Evolutionary conservation across 108 stramenopile genomes (phyloP).

Genomic region (Parietichytrium sp.): DNA sequence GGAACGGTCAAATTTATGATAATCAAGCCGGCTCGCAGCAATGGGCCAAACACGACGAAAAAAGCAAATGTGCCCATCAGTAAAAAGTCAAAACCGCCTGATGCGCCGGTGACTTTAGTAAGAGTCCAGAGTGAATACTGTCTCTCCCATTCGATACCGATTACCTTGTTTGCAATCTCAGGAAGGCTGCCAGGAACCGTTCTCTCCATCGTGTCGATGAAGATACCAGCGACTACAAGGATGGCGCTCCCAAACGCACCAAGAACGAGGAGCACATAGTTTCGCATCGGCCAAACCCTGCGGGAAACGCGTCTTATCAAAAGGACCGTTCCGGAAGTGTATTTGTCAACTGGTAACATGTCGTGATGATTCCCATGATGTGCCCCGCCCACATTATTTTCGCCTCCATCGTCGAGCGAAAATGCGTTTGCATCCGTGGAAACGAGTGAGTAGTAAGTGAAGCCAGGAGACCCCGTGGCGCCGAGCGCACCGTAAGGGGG

Average conservation of each 20-base stretch:
- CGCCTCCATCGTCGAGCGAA: slow-evolving; percentile 37
- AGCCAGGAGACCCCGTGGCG: not conserved
- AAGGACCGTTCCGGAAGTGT: slow-evolving; percentile 42
- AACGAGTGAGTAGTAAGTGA: not conserved
- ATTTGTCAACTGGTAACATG: slow-evolving; percentile 46
- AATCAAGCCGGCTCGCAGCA: slow-evolving; percentile 51
- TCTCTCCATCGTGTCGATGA: slow-evolving; percentile 72
- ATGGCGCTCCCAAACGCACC: slow-evolving; percentile 39
- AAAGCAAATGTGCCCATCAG: slow-evolving; percentile 77
- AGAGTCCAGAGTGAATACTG: slow-evolving; percentile 68
- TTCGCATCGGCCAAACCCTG: not conserved
- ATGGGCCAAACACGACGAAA: slow-evolving; percentile 57
- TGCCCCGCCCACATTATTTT: not conserved
- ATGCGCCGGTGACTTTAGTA: slow-evolving; percentile 73
- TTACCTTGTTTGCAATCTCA: slow-evolving; percentile 67
- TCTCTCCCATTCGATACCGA: slow-evolving; percentile 70
- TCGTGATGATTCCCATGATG: slow-evolving; percentile 50
- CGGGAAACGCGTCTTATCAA: slow-evolving; percentile 29
- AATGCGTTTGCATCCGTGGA: slow-evolving; percentile 1
- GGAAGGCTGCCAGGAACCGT: slow-evolving; percentile 72
- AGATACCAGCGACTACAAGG: slow-evolving; percentile 60
- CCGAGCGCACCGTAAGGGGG: not conserved
- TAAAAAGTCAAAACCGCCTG: slow-evolving; percentile 74
- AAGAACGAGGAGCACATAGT: not conserved
- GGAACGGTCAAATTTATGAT: slow-evolving; percentile 59